phyloP scores from a whole-genome alignment of 2,329 filamentous ascomycete genomes.

The Ophiostoma ips region DNA sequence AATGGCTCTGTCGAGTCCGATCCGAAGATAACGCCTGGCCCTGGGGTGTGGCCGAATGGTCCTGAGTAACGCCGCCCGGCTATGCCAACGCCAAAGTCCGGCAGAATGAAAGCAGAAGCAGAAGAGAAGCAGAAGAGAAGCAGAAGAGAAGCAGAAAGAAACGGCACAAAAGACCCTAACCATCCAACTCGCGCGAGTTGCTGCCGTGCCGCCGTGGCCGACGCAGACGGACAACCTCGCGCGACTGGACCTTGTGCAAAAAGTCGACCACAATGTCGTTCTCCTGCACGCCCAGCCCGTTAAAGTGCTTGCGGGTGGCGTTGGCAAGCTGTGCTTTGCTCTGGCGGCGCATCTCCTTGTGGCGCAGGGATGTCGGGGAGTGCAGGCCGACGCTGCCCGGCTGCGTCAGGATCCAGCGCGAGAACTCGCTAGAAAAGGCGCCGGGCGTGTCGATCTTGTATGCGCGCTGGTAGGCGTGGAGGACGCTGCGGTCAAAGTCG shows the following conservation, averaged over 20 bases:
- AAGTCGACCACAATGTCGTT: slow-evolving; percentile 73
- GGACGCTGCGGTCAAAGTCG: slow-evolving; percentile 49
- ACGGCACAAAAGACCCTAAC: slow-evolving; percentile 1
- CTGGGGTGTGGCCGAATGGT: neutral
- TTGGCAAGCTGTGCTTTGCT: slow-evolving; percentile 59
- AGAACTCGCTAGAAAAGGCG: slow-evolving; percentile 51
- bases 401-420: slow-evolving; percentile 46
- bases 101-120: neutral
- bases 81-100: slow-evolving; percentile 14
- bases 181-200: slow-evolving; percentile 12
- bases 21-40: neutral
- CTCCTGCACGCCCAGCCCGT: slow-evolving; percentile 63
- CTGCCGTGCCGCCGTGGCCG: slow-evolving; percentile 12
- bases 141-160: neutral
- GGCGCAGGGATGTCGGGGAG: slow-evolving; percentile 63
- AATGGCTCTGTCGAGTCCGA: neutral
- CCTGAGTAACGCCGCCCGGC: neutral
- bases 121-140: neutral
- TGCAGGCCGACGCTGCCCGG: slow-evolving; percentile 52
- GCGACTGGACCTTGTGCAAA: slow-evolving; percentile 54
- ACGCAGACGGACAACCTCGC: slow-evolving; percentile 25
- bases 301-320: slow-evolving; percentile 70
- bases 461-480: slow-evolving; percentile 63
- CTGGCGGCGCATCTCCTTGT: slow-evolving; percentile 49
- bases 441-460: slow-evolving; percentile 58